Evolutionary conservation across 306 rosid species (phyloP).

Genomic region (Geum urbanum): DNA sequence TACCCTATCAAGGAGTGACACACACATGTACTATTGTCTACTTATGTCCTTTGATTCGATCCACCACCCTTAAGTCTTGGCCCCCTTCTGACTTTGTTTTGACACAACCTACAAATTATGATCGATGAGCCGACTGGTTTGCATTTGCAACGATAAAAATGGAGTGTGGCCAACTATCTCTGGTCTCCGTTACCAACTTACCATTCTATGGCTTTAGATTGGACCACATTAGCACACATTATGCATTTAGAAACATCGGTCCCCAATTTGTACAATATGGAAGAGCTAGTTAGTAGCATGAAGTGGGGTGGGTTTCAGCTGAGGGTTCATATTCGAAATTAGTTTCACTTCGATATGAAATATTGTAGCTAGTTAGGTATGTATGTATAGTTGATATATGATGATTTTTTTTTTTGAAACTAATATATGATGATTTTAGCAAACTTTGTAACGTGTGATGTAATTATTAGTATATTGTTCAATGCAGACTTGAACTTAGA

Average conservation of each 20-base stretch:
- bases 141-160: conserved; percentile 27
- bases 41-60: conserved; percentile 37
- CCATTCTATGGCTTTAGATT: neutral
- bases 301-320: conserved; percentile 5
- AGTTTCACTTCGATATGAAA: neutral
- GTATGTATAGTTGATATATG: neutral
- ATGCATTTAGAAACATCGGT: neutral
- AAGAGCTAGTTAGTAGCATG: neutral
- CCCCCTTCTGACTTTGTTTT: conserved; percentile 31
- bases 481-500: too few species aligned
- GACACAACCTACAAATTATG: conserved; percentile 17
- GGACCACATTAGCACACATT: neutral
- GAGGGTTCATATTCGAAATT: neutral
- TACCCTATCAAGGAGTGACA: conserved; percentile 22
- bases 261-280: neutral
- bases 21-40: conserved; percentile 29
- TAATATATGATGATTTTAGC: too few species aligned
- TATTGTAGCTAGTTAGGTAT: neutral
- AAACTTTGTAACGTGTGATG: neutral
- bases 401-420: too few species aligned
- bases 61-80: conserved; percentile 7
- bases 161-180: conserved; percentile 9
- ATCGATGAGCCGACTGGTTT: conserved; percentile 32
- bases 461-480: neutral
- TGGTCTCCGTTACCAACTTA: neutral